These are phyloP conservation scores for Cryoendolithus antarcticus DNA, from an alignment of 2,329 filamentous ascomycete species.

Conservation along the genomic window DNA sequence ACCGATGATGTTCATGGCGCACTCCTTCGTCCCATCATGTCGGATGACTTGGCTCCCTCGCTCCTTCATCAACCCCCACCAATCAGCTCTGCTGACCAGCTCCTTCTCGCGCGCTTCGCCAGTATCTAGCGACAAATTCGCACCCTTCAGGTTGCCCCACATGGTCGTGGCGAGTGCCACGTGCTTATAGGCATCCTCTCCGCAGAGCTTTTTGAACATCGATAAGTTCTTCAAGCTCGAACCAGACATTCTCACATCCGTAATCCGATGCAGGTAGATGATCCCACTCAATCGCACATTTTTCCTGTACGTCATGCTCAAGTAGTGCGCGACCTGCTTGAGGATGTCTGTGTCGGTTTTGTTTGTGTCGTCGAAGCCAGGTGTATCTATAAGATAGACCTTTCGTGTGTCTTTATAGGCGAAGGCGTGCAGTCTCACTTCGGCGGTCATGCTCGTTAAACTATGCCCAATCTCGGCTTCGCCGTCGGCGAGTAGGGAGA, in stretches of 20 bases:
- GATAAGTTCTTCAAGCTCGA: slow-evolving; percentile 29
- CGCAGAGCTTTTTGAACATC: slow-evolving; percentile 35
- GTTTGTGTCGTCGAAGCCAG: slow-evolving; percentile 10
- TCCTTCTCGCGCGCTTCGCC: slow-evolving; percentile 9
- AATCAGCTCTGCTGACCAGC: slow-evolving; percentile 1
- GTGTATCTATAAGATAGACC: slow-evolving; percentile 5
- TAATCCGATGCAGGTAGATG: slow-evolving; percentile 36
- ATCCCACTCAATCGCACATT: slow-evolving; percentile 29
- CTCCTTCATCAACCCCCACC: slow-evolving; percentile 14
- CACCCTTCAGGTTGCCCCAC: slow-evolving; percentile 22
- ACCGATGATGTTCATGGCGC: slow-evolving; percentile 10
- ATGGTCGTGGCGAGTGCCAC: slow-evolving; percentile 33
- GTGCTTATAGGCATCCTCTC: slow-evolving; percentile 28
- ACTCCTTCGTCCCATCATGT: slow-evolving; percentile 6
- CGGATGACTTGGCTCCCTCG: slow-evolving; percentile 8
- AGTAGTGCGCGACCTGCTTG: slow-evolving; percentile 28
- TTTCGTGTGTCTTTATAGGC: slow-evolving; percentile 3
- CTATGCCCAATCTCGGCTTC: slow-evolving; percentile 18
- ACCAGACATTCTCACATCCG: slow-evolving; percentile 29
- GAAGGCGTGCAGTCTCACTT: slow-evolving; percentile 3
- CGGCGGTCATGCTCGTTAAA: slow-evolving; percentile 1
- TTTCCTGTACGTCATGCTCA: slow-evolving; percentile 22
- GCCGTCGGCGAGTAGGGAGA: slow-evolving; percentile 9
- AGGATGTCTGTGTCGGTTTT: slow-evolving; percentile 34
- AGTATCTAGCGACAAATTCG: slow-evolving; percentile 8